Conservation (phyloP, 805 yeast genomes). For the Pichia paraexigua region DNA sequence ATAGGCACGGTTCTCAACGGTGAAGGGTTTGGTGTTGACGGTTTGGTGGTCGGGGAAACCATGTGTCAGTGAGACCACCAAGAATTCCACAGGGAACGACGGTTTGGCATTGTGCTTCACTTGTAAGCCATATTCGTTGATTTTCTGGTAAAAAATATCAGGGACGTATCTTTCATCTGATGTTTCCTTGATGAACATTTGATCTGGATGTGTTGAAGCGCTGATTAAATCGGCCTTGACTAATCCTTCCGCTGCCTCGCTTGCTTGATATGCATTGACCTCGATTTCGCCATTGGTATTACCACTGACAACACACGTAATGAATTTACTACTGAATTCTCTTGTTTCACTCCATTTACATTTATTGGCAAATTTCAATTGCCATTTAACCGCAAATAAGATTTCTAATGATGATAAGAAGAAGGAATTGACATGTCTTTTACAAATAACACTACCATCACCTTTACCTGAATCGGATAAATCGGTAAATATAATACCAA, state of each 20-base stretch:
- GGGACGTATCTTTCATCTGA: constrained; percentile 79
- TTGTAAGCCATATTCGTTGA: constrained; percentile 80
- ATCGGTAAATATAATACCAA: constrained; percentile 88
- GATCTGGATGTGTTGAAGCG: constrained; percentile 86
- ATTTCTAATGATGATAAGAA: constrained; percentile 86
- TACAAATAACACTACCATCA: constrained; percentile 85
- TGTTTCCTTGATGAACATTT: constrained; percentile 74
- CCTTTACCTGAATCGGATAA: constrained; percentile 79
- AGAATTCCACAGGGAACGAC: constrained; percentile 85
- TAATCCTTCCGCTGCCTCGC: constrained; percentile 79
- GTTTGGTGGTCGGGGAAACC: constrained; percentile 72
- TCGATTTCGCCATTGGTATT: constrained; percentile 83
- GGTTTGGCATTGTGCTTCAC: constrained; percentile 89
- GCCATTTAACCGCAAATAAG: constrained; percentile 74
- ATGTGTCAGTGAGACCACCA: constrained; percentile 81
- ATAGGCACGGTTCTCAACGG: constrained; percentile 73
- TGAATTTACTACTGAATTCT: constrained; percentile 76
- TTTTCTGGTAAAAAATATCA: constrained; percentile 76
- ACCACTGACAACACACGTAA: constrained; percentile 92
- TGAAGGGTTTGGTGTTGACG: constrained; percentile 52
- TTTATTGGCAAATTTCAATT: constrained; percentile 51
- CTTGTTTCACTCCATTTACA: constrained; percentile 60
- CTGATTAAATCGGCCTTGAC: constrained; percentile 78
- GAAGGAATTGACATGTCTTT: constrained; percentile 86
- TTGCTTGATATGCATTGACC: constrained; percentile 82